Base-by-base conservation (phyloP, 257 asterid genomes). In the Solanum gandarillasii region DNA sequence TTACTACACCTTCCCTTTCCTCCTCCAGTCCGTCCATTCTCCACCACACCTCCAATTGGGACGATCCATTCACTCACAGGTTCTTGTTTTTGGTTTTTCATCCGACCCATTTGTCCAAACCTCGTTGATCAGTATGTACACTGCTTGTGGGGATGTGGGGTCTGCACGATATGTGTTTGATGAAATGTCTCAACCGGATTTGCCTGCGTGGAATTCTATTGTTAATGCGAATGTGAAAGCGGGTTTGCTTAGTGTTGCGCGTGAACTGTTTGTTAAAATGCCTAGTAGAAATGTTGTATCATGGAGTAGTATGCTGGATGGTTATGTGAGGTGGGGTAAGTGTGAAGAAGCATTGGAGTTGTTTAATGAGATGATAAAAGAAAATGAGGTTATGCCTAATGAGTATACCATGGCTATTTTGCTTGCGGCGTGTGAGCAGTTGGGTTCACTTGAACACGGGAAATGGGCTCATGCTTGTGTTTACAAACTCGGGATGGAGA, bases 261-360 rank as follows among this genome's bases (percentile, higher is more conserved):
- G 89, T 9, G 67, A 83, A 9, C 23, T 83, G 79, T 88, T 88
- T 39, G 85, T 25, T 36, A 16, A 18, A 31, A 88, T 88, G 87
- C 89, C 89, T 0, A 10, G 35, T 0, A 83, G 87, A 83, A 83
- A 88, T 72, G 87, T 84, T 3, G 68, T 88, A 31, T 88, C 89
- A 3, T 88, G 87, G 89, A 88, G 87, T 88, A 70, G 89, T 60
- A 88, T 88, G 89, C 70, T 88, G 87, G 89, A 83, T 70, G 89
- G 89, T 36, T 88, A 83, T 38, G 89, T 88, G 27, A 83, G 84
- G 87, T 43, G 87, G 58, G 89, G 87, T 70, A 23, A 35, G 85
- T 88, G 79, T 39, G 73, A 52, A 27, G 87, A 83, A 71, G 87
- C 89, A 35, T 84, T 88, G 60, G 25, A 27, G 12, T 72, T 88